Base-by-base conservation (phyloP, 805 yeast genomes). In the Lipomyces yamanashiensis region DNA sequence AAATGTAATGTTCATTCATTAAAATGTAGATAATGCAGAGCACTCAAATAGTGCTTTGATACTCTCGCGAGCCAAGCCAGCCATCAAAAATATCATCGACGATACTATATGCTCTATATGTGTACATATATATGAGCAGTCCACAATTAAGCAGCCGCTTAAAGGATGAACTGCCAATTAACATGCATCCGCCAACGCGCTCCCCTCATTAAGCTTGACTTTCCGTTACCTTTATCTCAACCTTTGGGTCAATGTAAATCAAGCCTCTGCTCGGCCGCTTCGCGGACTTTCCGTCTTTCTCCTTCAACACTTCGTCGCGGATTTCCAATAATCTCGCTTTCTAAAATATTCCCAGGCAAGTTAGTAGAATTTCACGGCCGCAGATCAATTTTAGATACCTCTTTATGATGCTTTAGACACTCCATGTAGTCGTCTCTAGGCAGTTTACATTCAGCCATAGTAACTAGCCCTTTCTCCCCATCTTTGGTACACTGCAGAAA, bases 371-470 rank as follows among this genome's bases (percentile, higher is more conserved):
- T n/a, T 1, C 15, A 15, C 28, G 34, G 33, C 3, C 12, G 37
- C 21, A 15, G n/a, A 23, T 34, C 5, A 17, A 37, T 34, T 47
- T 12, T 23, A 15, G 66, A 8, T 34, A 70, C 76, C 72, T 80
- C 85, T 71, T 81, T 81, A 17, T 71, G 74, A 72, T 81, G 84
- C 71, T 79, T 82, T 52, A 82, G 76, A 69, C 85, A 82, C 73
- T 82, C 85, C 54, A 74, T 72, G 74, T 81, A 82, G 70, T 82
- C 85, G 58, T 78, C 82, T 19, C 79, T 77, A 54, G 74, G 70
- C n/a, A 78, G 77, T 41, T 72, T 71, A 73, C 85, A 82, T 62
- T 77, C 59, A n/a, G 54, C 43, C 36, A 19, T 21, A 23, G 53
- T 51, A 15, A 40, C 40, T 1, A 44, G 13, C 21, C 67, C 67